Conservation (phyloP, 768 basidiomycete genomes). For the Psilocybe cubensis region DNA sequence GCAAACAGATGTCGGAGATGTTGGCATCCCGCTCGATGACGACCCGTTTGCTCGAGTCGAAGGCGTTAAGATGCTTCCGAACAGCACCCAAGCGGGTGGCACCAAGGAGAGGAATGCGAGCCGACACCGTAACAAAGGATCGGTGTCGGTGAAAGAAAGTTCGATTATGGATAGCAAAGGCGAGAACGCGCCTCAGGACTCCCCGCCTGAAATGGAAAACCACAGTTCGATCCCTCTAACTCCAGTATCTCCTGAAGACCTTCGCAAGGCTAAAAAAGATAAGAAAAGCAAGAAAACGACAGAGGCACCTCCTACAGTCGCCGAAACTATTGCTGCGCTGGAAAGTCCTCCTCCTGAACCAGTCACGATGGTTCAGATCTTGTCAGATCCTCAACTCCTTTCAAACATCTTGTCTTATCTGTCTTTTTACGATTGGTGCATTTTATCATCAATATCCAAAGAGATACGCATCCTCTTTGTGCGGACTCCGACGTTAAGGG, state of each 20-base stretch:
- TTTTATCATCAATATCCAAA: slow-evolving; percentile 60
- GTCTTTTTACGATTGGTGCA: slow-evolving; percentile 75
- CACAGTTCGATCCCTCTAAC: slow-evolving; percentile 18
- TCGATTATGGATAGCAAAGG: not conserved
- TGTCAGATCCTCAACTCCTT: slow-evolving; percentile 58
- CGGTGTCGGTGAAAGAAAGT: slow-evolving; percentile 10
- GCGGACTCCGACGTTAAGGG: slow-evolving; percentile 53
- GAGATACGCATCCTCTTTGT: slow-evolving; percentile 52
- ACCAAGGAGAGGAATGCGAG: slow-evolving; percentile 12
- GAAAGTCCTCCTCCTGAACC: slow-evolving; percentile 18
- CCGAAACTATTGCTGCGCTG: slow-evolving; percentile 8
- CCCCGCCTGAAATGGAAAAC: slow-evolving; percentile 12
- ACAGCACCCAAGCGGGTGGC: slow-evolving; percentile 21
- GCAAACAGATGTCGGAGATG: slow-evolving; percentile 29
- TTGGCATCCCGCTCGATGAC: slow-evolving; percentile 46
- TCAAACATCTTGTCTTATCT: slow-evolving; percentile 58
- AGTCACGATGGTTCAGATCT: slow-evolving; percentile 48
- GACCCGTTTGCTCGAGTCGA: slow-evolving; percentile 61
- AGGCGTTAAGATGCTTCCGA: slow-evolving; percentile 51
- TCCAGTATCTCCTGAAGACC: slow-evolving; percentile 25
- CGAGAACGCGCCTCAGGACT: slow-evolving; percentile 1
- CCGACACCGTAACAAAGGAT: slow-evolving; percentile 4
- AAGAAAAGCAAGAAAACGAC: slow-evolving; percentile 21
- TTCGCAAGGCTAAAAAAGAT: slow-evolving; percentile 20
- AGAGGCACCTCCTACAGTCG: slow-evolving; percentile 4